These are phyloP conservation scores for Solanum habrochaites DNA, from an alignment of 257 asterid species.

Conservation along the genomic window DNA sequence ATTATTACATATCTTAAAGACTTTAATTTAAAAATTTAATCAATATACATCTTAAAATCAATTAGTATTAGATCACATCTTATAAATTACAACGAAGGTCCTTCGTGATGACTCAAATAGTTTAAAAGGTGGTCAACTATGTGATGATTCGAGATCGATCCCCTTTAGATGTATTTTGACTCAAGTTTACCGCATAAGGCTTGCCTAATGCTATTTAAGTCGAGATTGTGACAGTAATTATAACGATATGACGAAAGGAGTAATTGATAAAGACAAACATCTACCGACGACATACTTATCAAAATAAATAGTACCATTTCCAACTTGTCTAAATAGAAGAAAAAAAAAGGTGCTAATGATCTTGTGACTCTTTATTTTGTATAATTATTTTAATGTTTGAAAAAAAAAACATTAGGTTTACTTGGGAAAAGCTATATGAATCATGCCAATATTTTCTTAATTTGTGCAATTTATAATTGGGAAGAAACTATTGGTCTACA, in stretches of 20 bases:
- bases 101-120: fast-evolving
- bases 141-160: fast-evolving
- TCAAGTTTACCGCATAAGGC: fast-evolving
- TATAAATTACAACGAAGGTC: background rate
- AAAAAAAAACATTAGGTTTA: background rate
- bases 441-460: background rate
- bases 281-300: background rate
- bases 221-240: fast-evolving
- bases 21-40: background rate
- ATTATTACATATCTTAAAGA: background rate
- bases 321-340: background rate
- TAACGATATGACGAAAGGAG: too few species aligned
- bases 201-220: too few species aligned
- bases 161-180: too few species aligned
- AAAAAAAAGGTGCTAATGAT: background rate
- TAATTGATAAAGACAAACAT: background rate
- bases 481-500: background rate
- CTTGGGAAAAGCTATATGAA: background rate
- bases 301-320: too few species aligned
- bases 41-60: background rate
- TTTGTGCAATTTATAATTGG: background rate
- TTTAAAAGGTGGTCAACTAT: too few species aligned
- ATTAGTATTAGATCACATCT: background rate
- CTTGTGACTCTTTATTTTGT: background rate
- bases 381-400: background rate